phyloP scores from a whole-genome alignment of 495 filamentous ascomycete genomes.

The Aspergillus sclerotioniger region DNA sequence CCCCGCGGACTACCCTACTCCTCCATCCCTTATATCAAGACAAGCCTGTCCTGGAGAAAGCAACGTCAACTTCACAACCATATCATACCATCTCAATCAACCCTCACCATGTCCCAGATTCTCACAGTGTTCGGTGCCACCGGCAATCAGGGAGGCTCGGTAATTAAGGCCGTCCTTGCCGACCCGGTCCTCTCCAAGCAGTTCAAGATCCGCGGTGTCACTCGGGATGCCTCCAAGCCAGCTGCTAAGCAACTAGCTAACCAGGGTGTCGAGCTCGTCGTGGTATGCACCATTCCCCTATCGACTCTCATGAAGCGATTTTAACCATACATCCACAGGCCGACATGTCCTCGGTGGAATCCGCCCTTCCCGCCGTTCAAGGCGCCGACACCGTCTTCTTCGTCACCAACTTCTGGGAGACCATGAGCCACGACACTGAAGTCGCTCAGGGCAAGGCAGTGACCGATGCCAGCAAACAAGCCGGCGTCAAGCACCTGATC shows the following conservation, averaged over 20 bases:
- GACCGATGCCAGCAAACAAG: conserved; percentile 41
- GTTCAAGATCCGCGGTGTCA: conserved; percentile 4
- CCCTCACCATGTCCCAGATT: background rate
- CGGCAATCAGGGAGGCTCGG: conserved; percentile 11
- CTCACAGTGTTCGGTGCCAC: background rate
- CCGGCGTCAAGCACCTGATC: conserved; percentile 32
- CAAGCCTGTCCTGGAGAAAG: too few relatives aligned
- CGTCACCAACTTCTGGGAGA: conserved; percentile 12
- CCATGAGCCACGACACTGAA: conserved; percentile 27
- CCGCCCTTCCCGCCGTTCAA: background rate
- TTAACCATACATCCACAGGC: background rate
- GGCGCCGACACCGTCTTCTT: conserved; percentile 4
- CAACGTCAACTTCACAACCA: background rate
- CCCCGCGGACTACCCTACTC: too few relatives aligned
- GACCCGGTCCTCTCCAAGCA: conserved; percentile 2
- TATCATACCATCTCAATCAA: background rate
- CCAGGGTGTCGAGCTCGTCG: background rate
- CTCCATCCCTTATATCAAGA: too few relatives aligned
- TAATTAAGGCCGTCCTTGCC: background rate
- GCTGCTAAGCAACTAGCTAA: background rate
- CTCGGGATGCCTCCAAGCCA: conserved; percentile 5
- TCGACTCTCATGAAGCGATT: background rate
- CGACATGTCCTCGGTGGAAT: background rate
- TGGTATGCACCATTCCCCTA: background rate
- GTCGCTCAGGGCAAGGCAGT: conserved; percentile 57